Evolutionary conservation across 164 flowering plant genomes (phyloP).

Genomic region (Annona squamosa): DNA sequence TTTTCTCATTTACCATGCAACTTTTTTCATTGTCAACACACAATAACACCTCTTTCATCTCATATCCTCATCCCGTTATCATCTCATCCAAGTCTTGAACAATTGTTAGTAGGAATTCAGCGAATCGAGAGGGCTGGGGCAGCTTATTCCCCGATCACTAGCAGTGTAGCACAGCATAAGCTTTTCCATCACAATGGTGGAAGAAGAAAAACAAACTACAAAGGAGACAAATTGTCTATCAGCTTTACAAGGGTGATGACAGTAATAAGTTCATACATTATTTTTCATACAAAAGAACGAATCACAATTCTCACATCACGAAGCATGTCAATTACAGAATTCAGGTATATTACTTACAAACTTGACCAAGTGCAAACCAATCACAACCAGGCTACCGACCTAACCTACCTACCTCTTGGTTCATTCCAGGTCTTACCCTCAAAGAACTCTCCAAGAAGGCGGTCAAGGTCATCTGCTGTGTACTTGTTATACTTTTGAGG

Average conservation of each 20-base stretch:
- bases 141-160: no score
- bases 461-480: conserved; percentile 74
- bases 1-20: no score
- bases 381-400: conserved; percentile 21
- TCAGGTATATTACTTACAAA: neutral
- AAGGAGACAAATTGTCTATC: neutral
- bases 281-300: neutral
- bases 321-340: neutral
- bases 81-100: no score
- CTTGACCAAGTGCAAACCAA: neutral
- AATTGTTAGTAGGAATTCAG: no score
- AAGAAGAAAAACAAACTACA: neutral
- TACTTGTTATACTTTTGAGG: conserved; percentile 79
- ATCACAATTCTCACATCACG: neutral
- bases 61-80: no score
- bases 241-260: neutral
- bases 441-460: conserved; percentile 83
- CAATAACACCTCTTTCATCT: no score
- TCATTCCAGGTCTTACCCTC: conserved; percentile 83
- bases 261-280: neutral
- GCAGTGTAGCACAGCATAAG: no score
- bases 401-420: conserved; percentile 39
- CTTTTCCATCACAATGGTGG: neutral
- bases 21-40: no score
- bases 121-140: no score